These are phyloP conservation scores for Saussurea involucrata DNA, from an alignment of 129 eudicot species.

Conservation along the genomic window DNA sequence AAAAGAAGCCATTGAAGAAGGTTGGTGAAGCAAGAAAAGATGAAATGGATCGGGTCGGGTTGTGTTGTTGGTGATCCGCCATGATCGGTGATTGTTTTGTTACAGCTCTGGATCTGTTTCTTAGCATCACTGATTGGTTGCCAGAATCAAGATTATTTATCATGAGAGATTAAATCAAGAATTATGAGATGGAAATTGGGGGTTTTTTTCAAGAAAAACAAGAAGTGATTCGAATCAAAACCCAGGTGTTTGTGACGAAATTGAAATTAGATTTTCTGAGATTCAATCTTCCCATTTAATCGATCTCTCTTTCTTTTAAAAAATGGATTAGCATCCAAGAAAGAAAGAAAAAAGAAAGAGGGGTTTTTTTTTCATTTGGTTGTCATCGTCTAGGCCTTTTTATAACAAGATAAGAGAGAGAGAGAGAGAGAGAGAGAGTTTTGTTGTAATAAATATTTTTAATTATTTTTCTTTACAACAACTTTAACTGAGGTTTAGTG, in stretches of 20 bases:
- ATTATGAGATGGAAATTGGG: not conserved
- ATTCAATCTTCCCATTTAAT: slow-evolving; percentile 39
- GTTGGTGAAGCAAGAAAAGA: slow-evolving; percentile 72
- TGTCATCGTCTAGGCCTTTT: slow-evolving; percentile 22
- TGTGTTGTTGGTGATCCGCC: slow-evolving; percentile 58
- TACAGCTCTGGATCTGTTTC: slow-evolving; percentile 80
- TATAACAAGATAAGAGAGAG: slow-evolving; percentile 32
- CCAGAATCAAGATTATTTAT: too few relatives aligned
- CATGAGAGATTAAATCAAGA: too few relatives aligned
- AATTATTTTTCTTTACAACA: too few relatives aligned
- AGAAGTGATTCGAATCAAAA: slow-evolving; percentile 35
- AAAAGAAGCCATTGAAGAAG: slow-evolving; percentile 57
- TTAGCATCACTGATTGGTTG: slow-evolving; percentile 47
- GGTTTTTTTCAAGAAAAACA: slow-evolving; percentile 30
- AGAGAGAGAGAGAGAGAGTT: slow-evolving; percentile 3
- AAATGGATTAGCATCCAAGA: slow-evolving; percentile 14
- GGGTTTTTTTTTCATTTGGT: slow-evolving; percentile 10
- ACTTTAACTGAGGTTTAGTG: too few relatives aligned
- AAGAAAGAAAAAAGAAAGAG: not conserved
- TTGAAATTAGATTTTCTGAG: slow-evolving; percentile 28
- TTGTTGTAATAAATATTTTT: too few relatives aligned
- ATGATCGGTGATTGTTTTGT: slow-evolving; percentile 63
- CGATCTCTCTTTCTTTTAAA: not conserved
- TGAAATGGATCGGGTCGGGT: slow-evolving; percentile 50
- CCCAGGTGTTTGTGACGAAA: slow-evolving; percentile 39